phyloP scores from a whole-genome alignment of 805 yeast species.

The Trichomonascus vanleenenianus region DNA sequence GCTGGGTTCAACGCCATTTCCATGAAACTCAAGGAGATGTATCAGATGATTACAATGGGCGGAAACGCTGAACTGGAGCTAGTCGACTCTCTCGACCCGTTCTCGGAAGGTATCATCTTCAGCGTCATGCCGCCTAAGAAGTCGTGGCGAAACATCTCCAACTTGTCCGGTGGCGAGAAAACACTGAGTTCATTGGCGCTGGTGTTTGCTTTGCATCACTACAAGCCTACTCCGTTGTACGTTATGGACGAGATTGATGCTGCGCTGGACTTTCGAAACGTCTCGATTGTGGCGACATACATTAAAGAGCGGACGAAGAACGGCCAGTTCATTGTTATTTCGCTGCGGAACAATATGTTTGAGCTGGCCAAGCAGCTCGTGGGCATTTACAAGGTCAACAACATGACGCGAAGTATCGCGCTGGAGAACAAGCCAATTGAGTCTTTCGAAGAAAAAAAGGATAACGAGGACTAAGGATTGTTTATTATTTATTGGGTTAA shows the following conservation, averaged over 20 bases:
- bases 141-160: constrained; percentile 93
- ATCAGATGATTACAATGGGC: constrained; percentile 98
- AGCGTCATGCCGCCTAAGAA: constrained; percentile 99
- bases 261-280: constrained; percentile 93
- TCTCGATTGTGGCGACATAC: constrained; percentile 94
- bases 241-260: constrained; percentile 99
- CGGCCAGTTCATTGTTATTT: constrained; percentile 94
- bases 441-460: not conserved
- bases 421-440: constrained; percentile 44
- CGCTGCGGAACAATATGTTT: constrained; percentile 94
- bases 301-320: constrained; percentile 92
- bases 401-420: constrained; percentile 82
- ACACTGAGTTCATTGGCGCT: constrained; percentile 90
- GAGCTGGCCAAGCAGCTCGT: constrained; percentile 91
- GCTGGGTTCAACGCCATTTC: constrained; percentile 84
- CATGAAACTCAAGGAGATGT: constrained; percentile 87
- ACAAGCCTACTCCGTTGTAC: constrained; percentile 93
- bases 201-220: constrained; percentile 92
- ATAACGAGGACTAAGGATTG: not conserved
- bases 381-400: constrained; percentile 89
- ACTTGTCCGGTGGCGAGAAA: constrained; percentile 96
- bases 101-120: constrained; percentile 91
- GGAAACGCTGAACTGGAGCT: constrained; percentile 97
- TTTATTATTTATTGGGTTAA: not conserved
- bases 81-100: constrained; percentile 95